Base-by-base conservation (phyloP, 2,329 filamentous ascomycete species). In the Diaporthe nobilis region DNA sequence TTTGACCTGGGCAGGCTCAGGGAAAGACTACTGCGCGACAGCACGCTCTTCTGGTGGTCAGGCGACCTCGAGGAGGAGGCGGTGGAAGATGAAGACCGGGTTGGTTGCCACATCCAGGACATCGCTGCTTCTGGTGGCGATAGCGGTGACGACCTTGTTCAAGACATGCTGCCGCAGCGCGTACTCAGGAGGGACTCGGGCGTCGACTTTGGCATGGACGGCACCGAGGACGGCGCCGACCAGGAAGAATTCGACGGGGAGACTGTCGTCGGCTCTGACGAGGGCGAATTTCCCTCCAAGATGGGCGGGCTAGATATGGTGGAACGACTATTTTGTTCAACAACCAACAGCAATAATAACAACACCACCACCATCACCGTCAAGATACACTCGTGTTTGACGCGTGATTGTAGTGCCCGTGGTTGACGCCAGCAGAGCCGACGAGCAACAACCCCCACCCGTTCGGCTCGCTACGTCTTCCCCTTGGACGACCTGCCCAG, bases 11-110 rank as follows among this genome's bases (percentile, higher is more conserved):
- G 12, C n/a, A 49, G 42, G 61, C 73, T 77, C 37, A 47, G 61
- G 31, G 37, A 72, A n/a, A 37, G 12, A 22, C 55, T 77, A 15
- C 55, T 75, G 61, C 9, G 7, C 31, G 25, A 68, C 34, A 57
- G 44, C 39, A 61, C 47, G 17, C 74, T 71, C 49, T 77, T 67
- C 47, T 77, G 75, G 75, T 58, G 58, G 53, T 25, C 65, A 13
- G 75, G 61, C 13, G 61, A 74, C 3, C 37, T 31, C 28, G 61
- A 73, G 34, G 25, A 34, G 6, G 60, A 42, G 3, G 6, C 39
- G 28, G 34, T 17, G 39, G 51, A 49, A 47, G 34, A 42, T 1
- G 73, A 47, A n/a, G 13, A 25, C 15, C 6, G n/a, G 5, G 7
- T 28, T 10, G 28, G n/a, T 12, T n/a, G 44, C 9, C 22, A 61